These are phyloP conservation scores for Teratosphaeria zuluensis DNA, from an alignment of 2,329 filamentous ascomycete species.

Conservation along the genomic window DNA sequence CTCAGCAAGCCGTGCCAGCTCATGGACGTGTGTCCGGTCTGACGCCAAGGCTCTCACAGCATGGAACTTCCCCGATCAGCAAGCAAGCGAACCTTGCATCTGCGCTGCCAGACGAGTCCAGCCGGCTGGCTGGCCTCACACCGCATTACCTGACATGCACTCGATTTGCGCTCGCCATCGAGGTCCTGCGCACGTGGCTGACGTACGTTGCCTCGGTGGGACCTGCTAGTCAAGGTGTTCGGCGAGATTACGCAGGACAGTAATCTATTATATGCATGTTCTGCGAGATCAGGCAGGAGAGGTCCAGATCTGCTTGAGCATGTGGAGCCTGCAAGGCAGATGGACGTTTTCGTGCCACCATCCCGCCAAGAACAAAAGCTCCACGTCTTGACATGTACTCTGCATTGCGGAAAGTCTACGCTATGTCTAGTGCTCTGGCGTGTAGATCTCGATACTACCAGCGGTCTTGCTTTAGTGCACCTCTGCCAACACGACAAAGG, in stretches of 20 bases:
- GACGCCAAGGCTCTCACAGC: neutral
- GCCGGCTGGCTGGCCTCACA: neutral
- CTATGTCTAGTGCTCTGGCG: neutral
- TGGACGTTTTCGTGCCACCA: neutral
- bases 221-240: neutral
- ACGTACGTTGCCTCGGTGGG: neutral
- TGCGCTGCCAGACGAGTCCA: neutral
- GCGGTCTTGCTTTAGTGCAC: neutral
- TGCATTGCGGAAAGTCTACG: neutral
- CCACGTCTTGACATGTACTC: neutral
- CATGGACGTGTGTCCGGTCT: neutral
- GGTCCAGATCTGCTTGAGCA: neutral
- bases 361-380: neutral
- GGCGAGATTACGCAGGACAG: neutral
- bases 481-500: neutral
- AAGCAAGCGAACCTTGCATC: neutral
- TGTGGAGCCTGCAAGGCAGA: neutral
- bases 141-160: neutral
- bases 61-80: neutral
- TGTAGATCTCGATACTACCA: neutral
- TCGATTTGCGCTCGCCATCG: neutral
- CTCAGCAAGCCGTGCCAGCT: neutral
- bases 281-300: neutral
- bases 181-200: neutral
- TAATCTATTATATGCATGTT: neutral